Base-by-base conservation (phyloP, 768 basidiomycete genomes). In the Leccinellum luteum region DNA sequence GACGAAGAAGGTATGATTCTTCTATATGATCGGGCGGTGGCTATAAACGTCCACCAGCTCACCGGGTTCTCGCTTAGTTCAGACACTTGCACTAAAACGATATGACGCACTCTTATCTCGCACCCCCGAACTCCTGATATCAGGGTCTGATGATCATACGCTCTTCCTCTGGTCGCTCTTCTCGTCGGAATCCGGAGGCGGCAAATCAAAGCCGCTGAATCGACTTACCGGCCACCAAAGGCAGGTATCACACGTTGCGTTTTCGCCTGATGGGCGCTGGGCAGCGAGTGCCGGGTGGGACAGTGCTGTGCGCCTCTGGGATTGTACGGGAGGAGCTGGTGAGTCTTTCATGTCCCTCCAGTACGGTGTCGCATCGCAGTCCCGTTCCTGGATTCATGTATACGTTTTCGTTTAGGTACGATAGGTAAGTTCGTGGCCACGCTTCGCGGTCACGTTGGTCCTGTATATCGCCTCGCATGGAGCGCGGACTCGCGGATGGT, bases 101-200 rank as follows among this genome's bases (percentile, higher is more conserved):
- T 98, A 96, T 73, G 86, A 87, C 32, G 75, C 78, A 8, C 79
- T 92, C 56, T 79, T 89, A 21, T 75, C 81, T 30, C 79, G 69
- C 17, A 75, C 73, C 1, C 88, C 92, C 13, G 96, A 98, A 71
- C 79, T 92, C 5, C 78, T 96, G 62, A 96, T 98, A 70, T 93
- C 94, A 5, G 96, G 95, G 21, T 98, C 95, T 3, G 96, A 99
- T 69, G 96, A 99, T 71, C 96, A 98, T 72, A 99, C 96, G 0
- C 85, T 98, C 51, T 98, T 95, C 82, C 82, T 99, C 10, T 98
- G 94, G 96, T 90, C 92, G 31, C 77, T 87, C 38, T 90, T 93
- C 78, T 79, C 79, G 38, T 64, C 76, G 44, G 62, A 65, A 31
- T 55, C 70, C 6, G 66, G 54, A 32, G 74, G 74, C 15, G 77